Conservation (phyloP, 352 stramenopile species). For the Thalassiosira oceanica region DNA sequence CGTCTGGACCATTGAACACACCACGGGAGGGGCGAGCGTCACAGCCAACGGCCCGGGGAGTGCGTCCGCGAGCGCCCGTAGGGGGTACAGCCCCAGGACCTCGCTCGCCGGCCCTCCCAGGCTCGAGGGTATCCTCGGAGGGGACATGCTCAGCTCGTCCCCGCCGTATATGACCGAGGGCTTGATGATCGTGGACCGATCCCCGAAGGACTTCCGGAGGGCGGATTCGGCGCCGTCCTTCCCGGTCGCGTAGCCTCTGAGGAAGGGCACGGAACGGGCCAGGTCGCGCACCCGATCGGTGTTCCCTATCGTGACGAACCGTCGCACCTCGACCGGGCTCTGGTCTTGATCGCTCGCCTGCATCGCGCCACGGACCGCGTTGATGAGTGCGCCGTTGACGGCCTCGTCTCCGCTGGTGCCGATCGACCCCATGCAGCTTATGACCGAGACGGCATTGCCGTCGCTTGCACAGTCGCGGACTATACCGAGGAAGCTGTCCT, state of each 20-base stretch:
- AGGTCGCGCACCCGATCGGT: constrained; percentile 7
- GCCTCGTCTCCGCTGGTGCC: constrained; percentile 12
- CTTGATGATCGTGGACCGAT: constrained; percentile 20
- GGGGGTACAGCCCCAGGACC: constrained; percentile 19
- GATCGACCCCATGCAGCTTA: constrained; percentile 18
- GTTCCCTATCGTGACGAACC: constrained; percentile 35
- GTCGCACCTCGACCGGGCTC: not conserved
- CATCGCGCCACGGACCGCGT: constrained; percentile 13
- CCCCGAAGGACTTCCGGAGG: constrained; percentile 13
- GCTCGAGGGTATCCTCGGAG: constrained; percentile 11
- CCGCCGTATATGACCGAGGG: constrained; percentile 30
- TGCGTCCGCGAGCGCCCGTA: constrained; percentile 16
- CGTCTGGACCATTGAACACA: no score
- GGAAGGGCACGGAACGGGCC: constrained; percentile 15
- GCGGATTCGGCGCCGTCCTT: constrained; percentile 22
- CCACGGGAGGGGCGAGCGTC: constrained; percentile 10
- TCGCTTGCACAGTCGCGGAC: not conserved
- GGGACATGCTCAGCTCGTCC: constrained; percentile 15
- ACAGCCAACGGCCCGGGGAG: constrained; percentile 13
- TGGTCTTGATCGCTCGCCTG: not conserved
- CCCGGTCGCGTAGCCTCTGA: constrained; percentile 19
- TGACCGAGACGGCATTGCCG: not conserved
- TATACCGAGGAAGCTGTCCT: constrained; percentile 14
- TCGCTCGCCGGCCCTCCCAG: constrained; percentile 16
- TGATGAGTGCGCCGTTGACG: constrained; percentile 11